Evolutionary conservation across 2,329 filamentous ascomycete genomes (phyloP).

Genomic region (Aspergillus floridensis): DNA sequence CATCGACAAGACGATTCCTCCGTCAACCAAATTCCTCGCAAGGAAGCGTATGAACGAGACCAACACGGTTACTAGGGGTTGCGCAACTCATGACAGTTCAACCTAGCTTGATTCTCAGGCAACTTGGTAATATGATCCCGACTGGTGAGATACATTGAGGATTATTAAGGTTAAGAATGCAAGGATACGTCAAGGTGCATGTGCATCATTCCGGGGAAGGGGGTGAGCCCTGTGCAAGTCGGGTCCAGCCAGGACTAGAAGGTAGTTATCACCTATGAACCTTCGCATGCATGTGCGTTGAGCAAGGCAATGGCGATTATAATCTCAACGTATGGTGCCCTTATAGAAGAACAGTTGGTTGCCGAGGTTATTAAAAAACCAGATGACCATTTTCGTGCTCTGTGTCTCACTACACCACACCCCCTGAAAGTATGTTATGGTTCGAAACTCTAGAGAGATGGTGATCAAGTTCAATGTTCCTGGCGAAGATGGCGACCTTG

Average conservation of each 20-base stretch:
- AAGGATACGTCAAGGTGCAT: constrained; percentile 4
- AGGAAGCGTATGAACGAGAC: too few relatives aligned
- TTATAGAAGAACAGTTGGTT: not conserved
- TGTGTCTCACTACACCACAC: not conserved
- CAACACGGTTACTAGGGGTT: not conserved
- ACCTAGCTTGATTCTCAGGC: not conserved
- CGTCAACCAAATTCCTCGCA: too few relatives aligned
- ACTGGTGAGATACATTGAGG: not conserved
- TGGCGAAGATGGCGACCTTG: not conserved
- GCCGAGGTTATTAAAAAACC: not conserved
- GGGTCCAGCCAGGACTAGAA: not conserved
- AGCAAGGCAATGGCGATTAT: not conserved
- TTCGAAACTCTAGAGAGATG: not conserved
- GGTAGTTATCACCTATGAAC: not conserved
- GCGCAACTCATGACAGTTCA: not conserved
- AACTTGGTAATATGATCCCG: not conserved
- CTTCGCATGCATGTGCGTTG: not conserved
- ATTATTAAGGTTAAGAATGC: not conserved
- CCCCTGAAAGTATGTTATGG: not conserved
- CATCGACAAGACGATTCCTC: not conserved
- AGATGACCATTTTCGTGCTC: not conserved
- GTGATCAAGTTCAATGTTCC: not conserved
- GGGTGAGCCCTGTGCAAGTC: not conserved
- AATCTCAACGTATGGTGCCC: not conserved
- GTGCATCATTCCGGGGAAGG: not conserved